Evolutionary conservation across 257 asterid species (phyloP), one percentile per base, ranked within the genome.

Genomic region (Primulina tabacum): DNA sequence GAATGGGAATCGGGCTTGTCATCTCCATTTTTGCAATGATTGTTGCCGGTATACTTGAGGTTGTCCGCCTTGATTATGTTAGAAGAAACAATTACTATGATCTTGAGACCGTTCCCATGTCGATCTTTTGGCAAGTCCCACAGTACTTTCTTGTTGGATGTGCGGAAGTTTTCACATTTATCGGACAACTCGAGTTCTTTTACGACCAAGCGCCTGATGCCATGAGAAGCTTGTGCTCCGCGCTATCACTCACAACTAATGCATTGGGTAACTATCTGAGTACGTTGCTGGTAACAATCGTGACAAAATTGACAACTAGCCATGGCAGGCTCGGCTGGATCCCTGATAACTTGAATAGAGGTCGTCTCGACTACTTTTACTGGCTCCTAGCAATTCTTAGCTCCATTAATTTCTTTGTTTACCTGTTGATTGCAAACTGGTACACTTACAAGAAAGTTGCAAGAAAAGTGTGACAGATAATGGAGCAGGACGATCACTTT

Each of bases 121-220:
- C 95, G 0, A 90, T 92, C 33, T 92, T 92, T 57, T 92, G 98
- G 98, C 98, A 90, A 70, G 91, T 88, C 0, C 98, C 98, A 0
- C 92, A 86, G 52, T 92, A 92, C 50, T 85, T 92, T n/a, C 65
- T 92, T 12, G 76, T 92, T 6, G 98, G 96, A 2, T 86, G 94
- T 26, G 92, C 98, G 0, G 98, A 92, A 38, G 98, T 92, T 0
- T 89, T 92, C 71, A 88, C 92, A 0, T 88, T 89, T 20, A 81
- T 92, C 0, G 97, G 97, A 28, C 96, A 90, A 29, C 35, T 92
- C 18, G 98, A 92, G 67, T 90, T 90, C 78, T 92, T 86, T 72
- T 92, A 92, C 17, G 98, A 92, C 55, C 92, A 92, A 60, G 98
- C 98, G 8, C 98, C 98, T 0, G 97, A 90, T 32, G 92, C 88